phyloP scores from a whole-genome alignment of 441 rosid species.

The Daphne laureola region DNA sequence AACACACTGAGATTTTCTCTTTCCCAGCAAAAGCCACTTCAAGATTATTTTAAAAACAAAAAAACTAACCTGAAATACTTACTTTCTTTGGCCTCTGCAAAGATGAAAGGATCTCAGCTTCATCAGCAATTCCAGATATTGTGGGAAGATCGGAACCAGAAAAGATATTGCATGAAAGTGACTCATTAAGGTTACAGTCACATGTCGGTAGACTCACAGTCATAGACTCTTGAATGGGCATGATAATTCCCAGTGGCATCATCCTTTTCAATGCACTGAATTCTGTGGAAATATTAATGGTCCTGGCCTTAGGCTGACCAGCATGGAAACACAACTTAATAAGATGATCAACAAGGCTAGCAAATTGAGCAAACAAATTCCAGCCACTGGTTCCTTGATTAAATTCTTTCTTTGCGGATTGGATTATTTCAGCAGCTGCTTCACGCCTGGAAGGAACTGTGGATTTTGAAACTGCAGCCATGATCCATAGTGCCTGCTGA shows the following conservation, averaged over 20 bases:
- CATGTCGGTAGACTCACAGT: constrained; percentile 74
- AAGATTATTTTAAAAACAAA: too few relatives aligned
- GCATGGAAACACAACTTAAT: constrained; percentile 89
- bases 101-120: constrained; percentile 98
- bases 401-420: constrained; percentile 83
- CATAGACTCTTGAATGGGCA: constrained; percentile 97
- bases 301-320: constrained; percentile 74
- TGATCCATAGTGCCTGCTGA: constrained; percentile 94
- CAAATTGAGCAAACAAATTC: constrained; percentile 86
- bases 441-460: constrained; percentile 89
- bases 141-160: constrained; percentile 81
- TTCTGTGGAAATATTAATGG: constrained; percentile 91
- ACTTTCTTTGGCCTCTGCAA: constrained; percentile 98
- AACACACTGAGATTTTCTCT: too few relatives aligned
- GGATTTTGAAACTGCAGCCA: constrained; percentile 99
- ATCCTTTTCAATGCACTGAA: constrained; percentile 97
- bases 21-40: too few relatives aligned
- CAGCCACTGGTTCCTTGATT: constrained; percentile 64
- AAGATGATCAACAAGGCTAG: constrained; percentile 84
- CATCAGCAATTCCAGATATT: constrained; percentile 86
- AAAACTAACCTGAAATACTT: constrained; percentile 12
- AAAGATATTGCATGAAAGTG: constrained; percentile 63
- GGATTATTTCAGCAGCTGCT: constrained; percentile 94
- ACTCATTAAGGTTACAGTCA: constrained; percentile 39
- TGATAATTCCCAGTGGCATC: constrained; percentile 92